Conservation (phyloP, 1,284 basidiomycete genomes). For the Cutaneotrichosporon mucoides region DNA sequence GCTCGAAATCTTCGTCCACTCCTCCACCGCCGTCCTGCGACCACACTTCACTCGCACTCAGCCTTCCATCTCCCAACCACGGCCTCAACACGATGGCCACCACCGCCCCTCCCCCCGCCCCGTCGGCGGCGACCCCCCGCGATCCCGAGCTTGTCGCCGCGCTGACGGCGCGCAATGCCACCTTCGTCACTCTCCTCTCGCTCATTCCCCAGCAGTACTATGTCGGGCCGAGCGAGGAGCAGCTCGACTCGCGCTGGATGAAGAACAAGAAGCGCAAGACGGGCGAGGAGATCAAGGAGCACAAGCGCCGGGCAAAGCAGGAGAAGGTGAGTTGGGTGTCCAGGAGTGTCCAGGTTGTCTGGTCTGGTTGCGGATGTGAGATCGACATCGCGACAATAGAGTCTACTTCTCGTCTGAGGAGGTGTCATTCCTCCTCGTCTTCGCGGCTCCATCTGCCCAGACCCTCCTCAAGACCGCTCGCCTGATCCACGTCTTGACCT, state of each 20-base stretch:
- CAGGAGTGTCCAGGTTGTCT: no score
- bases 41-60: no score
- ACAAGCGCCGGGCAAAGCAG: constrained; percentile 73
- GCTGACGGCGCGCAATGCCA: constrained; percentile 73
- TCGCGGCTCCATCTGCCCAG: no score
- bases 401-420: no score
- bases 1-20: neutral
- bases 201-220: constrained; percentile 87
- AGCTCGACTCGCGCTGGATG: constrained; percentile 70
- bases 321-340: constrained; percentile 62
- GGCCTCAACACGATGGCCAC: neutral
- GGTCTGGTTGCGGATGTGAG: no score
- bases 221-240: constrained; percentile 65
- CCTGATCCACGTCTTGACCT: neutral
- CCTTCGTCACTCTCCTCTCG: constrained; percentile 72
- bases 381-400: no score
- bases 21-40: no score
- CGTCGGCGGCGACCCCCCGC: neutral
- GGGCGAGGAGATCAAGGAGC: constrained; percentile 78
- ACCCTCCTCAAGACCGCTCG: no score
- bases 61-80: neutral
- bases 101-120: neutral
- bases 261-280: constrained; percentile 84
- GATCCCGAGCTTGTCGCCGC: constrained; percentile 50
- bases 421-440: no score